A percentile compares a stretch with the other conserved stretches of the same genome.
phyloP scores from a whole-genome alignment of 768 basidiomycete genomes.

The Phlebiopsis gigantea region DNA sequence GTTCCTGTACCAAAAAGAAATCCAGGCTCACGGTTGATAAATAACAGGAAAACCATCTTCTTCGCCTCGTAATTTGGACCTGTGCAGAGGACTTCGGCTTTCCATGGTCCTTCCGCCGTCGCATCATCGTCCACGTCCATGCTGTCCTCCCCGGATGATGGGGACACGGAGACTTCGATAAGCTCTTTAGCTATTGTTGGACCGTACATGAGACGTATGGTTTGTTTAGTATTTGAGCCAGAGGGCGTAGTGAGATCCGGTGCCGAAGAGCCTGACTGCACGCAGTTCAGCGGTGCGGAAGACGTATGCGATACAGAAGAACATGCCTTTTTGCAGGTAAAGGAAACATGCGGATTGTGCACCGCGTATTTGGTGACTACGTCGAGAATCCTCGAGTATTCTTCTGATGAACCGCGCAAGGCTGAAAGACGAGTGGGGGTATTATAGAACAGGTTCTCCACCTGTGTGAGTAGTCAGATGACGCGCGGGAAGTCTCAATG shows the following conservation, averaged over 20 bases:
- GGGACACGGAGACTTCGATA: slow-evolving; percentile 30
- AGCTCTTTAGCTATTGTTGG: slow-evolving; percentile 77
- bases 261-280: slow-evolving; percentile 61
- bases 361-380: slow-evolving; percentile 91
- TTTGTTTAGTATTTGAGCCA: slow-evolving; percentile 53
- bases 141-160: slow-evolving; percentile 27
- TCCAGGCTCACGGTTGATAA: slow-evolving; percentile 83
- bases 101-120: slow-evolving; percentile 49
- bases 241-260: slow-evolving; percentile 83
- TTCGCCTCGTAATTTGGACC: slow-evolving; percentile 88
- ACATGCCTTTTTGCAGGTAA: slow-evolving; percentile 85
- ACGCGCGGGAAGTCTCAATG: not conserved
- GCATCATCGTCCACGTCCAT: slow-evolving; percentile 27
- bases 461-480: slow-evolving; percentile 42
- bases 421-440: slow-evolving; percentile 84
- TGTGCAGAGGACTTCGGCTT: slow-evolving; percentile 70
- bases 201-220: slow-evolving; percentile 80
- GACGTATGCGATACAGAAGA: not conserved
- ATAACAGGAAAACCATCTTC: slow-evolving; percentile 78
- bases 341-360: slow-evolving; percentile 85
- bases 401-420: slow-evolving; percentile 80
- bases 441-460: slow-evolving; percentile 94
- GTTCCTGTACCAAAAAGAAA: not conserved
- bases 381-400: slow-evolving; percentile 87
- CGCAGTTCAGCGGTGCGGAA: not conserved